Conservation (phyloP, 345 rosid genomes). For the Trapa incisa region DNA sequence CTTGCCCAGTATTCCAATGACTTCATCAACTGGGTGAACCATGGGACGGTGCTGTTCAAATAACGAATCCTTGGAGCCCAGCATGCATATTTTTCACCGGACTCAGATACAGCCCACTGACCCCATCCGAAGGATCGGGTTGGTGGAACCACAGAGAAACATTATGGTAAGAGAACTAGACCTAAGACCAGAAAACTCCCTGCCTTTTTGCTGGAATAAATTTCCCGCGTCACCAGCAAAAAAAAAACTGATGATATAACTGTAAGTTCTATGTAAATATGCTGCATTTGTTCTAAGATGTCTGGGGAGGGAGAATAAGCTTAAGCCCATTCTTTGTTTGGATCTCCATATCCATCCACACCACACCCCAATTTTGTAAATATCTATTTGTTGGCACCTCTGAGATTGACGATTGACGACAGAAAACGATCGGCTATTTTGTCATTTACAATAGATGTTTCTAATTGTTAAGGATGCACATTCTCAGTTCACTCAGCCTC, state of each 20-base stretch:
- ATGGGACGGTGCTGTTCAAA: constrained; percentile 39
- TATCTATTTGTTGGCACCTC: neutral
- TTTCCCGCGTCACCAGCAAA: neutral
- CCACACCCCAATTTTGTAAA: constrained; percentile 5
- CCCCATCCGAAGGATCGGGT: constrained; percentile 50
- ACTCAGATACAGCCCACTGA: constrained; percentile 8
- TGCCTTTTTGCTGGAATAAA: neutral
- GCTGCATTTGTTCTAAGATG: neutral
- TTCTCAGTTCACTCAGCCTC: too few species aligned
- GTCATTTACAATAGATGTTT: too few species aligned
- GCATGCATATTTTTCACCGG: neutral
- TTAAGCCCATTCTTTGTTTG: constrained; percentile 5
- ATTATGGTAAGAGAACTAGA: neutral
- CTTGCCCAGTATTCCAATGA: constrained; percentile 28
- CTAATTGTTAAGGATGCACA: too few species aligned
- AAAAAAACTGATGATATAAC: neutral
- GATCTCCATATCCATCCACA: neutral
- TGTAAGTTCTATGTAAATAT: constrained; percentile 4
- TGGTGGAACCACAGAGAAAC: neutral
- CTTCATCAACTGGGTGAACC: constrained; percentile 54
- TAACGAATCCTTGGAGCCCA: constrained; percentile 4
- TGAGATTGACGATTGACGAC: neutral
- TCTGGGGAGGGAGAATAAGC: neutral
- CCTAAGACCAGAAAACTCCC: neutral
- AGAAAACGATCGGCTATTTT: too few species aligned